Base-by-base conservation (phyloP, 768 basidiomycete species). In the Nidularia sp. region DNA sequence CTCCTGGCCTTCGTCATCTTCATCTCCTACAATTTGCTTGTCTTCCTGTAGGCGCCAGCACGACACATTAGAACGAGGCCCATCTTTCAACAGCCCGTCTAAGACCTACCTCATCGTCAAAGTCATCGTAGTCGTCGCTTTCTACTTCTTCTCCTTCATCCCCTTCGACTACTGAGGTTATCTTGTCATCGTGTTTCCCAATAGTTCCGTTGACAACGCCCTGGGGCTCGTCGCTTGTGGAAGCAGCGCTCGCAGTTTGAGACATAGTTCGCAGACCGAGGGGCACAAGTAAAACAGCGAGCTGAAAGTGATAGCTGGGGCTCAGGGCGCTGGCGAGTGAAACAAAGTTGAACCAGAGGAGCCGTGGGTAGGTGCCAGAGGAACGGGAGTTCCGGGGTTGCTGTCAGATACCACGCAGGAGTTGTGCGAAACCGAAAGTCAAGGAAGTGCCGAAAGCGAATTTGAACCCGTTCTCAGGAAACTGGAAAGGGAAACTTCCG, bases 91-190 rank as follows among this genome's bases (percentile, higher is more conserved):
- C 12, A 29, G 25, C 12, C 22, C 9, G 15, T 10, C 36, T 41
- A 13, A 29, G 12, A n/a, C 22, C 44, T 2, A 45, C 12, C 12
- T 45, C 44, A 9, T 45, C 44, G 22, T 56, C 55, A 9, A 41
- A 41, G 32, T 53, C 55, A n/a, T 57, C 53, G 6, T 56, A 51
- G 12, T 53, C 55, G 3, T 51, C 42, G 12, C 29, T 46, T 39
- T 45, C 52, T 25, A 25, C 25, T 25, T 25, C 25, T 43, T 50
- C 35, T 45, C 43, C 32, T 10, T 46, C 29, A 15, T 50, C 49
- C 29, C 32, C 49, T 18, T 50, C 49, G 3, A n/a, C 49, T 2
- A 22, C 56, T 10, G 33, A 18, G 6, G 56, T 55, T 8, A 5
- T 45, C 8, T 12, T 29, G 6, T 47, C 50, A 3, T 39, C 45